These are phyloP conservation scores for Pyricularia grisea DNA, from an alignment of 2,329 filamentous ascomycete species.

Conservation along the genomic window DNA sequence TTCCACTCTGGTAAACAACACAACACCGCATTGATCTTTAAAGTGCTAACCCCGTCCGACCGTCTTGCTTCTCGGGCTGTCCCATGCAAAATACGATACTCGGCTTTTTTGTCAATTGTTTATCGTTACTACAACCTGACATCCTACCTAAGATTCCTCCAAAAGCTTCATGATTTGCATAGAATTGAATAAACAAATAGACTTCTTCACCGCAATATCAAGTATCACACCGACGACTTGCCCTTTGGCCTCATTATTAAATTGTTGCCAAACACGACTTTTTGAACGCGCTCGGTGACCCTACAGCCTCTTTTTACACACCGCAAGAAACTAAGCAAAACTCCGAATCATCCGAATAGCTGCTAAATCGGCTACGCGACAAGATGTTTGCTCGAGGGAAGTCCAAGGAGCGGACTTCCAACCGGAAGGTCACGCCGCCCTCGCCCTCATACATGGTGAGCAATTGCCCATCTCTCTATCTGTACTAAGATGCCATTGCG, in stretches of 20 bases:
- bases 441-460: slow-evolving; percentile 50
- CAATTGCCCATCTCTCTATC: neutral
- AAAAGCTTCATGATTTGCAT: neutral
- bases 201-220: neutral
- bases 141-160: neutral
- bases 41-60: neutral
- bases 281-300: neutral
- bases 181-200: neutral
- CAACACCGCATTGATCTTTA: neutral
- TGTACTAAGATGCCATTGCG: neutral
- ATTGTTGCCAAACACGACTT: neutral
- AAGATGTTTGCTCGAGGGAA: slow-evolving; percentile 22
- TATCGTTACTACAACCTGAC: neutral
- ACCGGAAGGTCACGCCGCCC: slow-evolving; percentile 49
- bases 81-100: neutral
- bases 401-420: slow-evolving; percentile 23
- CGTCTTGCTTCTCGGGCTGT: neutral
- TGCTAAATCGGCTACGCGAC: neutral
- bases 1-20: slow-evolving; percentile 1
- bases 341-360: neutral
- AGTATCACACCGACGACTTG: neutral
- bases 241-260: neutral
- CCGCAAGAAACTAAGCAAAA: neutral
- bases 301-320: neutral
- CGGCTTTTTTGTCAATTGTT: neutral